These are phyloP conservation scores for Hordeum marinum DNA, from an alignment of 176 grass and related monocot species.

Conservation along the genomic window DNA sequence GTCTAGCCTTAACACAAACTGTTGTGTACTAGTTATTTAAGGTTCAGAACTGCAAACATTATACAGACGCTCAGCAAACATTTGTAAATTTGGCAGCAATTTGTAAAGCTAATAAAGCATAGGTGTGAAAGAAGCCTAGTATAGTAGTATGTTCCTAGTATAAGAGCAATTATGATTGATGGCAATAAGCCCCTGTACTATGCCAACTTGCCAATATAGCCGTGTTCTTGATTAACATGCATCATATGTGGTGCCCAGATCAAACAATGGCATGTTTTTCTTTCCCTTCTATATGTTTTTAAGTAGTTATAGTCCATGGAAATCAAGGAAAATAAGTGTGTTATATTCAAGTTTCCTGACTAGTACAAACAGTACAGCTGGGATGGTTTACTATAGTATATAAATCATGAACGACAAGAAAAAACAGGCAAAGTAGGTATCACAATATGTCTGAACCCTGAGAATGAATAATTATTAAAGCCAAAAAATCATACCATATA, in stretches of 20 bases:
- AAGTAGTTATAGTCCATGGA: background rate
- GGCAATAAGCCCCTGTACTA: background rate
- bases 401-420: background rate
- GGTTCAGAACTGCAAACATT: background rate
- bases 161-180: background rate
- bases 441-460: background rate
- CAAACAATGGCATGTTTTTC: conserved; percentile 3
- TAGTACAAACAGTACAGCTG: background rate
- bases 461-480: background rate
- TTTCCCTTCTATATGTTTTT: background rate
- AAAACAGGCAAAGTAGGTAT: background rate
- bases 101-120: background rate
- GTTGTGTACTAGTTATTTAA: background rate
- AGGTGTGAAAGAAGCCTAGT: no score
- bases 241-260: conserved; percentile 4
- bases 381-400: background rate
- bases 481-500: conserved; percentile 58
- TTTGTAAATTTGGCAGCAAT: background rate
- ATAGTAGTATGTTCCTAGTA: background rate
- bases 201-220: background rate
- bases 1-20: background rate
- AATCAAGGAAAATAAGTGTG: background rate
- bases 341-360: background rate
- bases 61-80: background rate
- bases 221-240: background rate